phyloP scores from a whole-genome alignment of 192 early-diverging fungal species.

The Mortierella antarctica region DNA sequence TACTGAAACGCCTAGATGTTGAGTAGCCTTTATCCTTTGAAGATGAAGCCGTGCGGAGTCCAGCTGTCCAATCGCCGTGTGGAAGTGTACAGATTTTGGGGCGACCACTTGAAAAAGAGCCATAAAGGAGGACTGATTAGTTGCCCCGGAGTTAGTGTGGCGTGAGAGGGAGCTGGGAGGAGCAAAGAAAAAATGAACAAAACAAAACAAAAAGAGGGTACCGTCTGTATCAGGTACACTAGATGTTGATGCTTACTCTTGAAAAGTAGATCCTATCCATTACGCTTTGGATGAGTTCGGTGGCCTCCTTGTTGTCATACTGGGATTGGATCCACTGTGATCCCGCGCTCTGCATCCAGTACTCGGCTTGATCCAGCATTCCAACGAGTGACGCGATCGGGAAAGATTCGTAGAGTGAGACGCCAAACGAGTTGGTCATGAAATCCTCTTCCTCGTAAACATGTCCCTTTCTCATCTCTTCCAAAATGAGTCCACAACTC shows the following conservation, averaged over 20 bases:
- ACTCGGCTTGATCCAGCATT: slow-evolving; percentile 50
- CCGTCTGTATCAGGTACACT: background rate
- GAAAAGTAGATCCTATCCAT: slow-evolving; percentile 28
- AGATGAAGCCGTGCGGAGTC: slow-evolving; percentile 15
- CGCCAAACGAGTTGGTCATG: slow-evolving; percentile 65
- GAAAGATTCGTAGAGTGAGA: slow-evolving; percentile 58
- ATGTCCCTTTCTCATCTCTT: slow-evolving; percentile 66
- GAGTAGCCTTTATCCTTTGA: slow-evolving; percentile 19
- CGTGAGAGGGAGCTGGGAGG: background rate
- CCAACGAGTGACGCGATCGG: slow-evolving; percentile 44
- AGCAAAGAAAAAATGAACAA: background rate
- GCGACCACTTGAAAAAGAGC: slow-evolving; percentile 57
- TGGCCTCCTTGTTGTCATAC: slow-evolving; percentile 6
- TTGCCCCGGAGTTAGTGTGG: slow-evolving; percentile 36
- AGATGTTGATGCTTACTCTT: slow-evolving; percentile 20
- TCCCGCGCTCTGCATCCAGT: slow-evolving; percentile 45
- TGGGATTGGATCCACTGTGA: slow-evolving; percentile 45
- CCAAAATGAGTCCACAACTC: slow-evolving; percentile 62
- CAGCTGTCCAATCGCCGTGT: slow-evolving; percentile 45
- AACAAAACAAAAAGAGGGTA: background rate
- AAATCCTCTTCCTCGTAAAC: slow-evolving; percentile 74
- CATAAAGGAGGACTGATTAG: slow-evolving; percentile 55
- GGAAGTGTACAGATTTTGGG: slow-evolving; percentile 54
- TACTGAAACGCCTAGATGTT: slow-evolving; percentile 42
- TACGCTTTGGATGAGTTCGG: slow-evolving; percentile 1